These are phyloP conservation scores for Cucumis melo DNA, from an alignment of 306 rosid genomes.

Conservation along the genomic window DNA sequence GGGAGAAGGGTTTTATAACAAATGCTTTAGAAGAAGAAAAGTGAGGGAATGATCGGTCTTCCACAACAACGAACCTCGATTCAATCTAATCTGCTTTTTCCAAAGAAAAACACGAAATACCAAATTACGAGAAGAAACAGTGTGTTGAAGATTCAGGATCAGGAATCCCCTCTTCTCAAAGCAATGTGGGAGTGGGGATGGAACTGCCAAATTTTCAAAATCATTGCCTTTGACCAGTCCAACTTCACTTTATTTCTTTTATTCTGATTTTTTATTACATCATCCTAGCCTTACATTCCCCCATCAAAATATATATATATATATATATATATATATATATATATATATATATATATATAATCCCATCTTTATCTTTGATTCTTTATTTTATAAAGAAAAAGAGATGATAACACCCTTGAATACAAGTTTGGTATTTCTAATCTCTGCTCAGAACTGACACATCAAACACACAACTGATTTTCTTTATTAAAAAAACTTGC, in stretches of 20 bases:
- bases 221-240: constrained; percentile 76
- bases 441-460: neutral
- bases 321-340: no score
- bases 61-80: neutral
- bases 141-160: constrained; percentile 15
- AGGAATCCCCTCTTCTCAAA: constrained; percentile 30
- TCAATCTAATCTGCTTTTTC: neutral
- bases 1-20: neutral
- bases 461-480: no score
- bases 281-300: neutral
- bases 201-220: neutral
- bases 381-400: neutral
- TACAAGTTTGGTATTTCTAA: constrained; percentile 25
- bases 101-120: neutral
- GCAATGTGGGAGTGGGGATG: constrained; percentile 14
- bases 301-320: no score
- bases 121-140: neutral
- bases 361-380: neutral
- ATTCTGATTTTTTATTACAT: neutral
- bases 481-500: no score
- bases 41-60: neutral
- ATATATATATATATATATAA: no score
- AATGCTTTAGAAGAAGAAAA: neutral
- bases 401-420: neutral
- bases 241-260: constrained; percentile 6